Percentiles rank a stretch among this genome's conserved stretches.
Evolutionary conservation across 345 rosid genomes (phyloP).

Genomic region (Viola odorata): DNA sequence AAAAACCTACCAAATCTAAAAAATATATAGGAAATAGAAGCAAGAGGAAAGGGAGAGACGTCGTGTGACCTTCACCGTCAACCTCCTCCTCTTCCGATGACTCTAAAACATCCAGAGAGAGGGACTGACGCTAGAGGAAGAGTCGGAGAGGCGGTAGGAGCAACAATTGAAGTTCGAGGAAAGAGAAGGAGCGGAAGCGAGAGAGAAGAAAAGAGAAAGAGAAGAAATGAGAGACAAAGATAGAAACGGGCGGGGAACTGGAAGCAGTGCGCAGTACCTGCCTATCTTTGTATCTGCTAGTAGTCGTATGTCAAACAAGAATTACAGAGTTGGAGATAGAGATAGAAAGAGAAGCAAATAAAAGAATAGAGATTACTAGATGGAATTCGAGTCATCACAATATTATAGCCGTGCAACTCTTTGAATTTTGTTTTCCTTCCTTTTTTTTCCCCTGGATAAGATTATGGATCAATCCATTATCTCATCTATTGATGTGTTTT

Average conservation of each 20-base stretch:
- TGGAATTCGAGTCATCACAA: too few species aligned
- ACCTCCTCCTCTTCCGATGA: conserved; percentile 38
- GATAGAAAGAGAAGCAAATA: conserved; percentile 42
- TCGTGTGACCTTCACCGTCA: conserved; percentile 30
- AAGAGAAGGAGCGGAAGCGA: conserved; percentile 39
- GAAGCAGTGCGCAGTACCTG: too few species aligned
- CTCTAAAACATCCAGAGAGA: conserved; percentile 42
- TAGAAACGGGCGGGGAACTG: too few species aligned
- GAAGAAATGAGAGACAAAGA: conserved; percentile 31
- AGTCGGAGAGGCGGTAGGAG: conserved; percentile 29
- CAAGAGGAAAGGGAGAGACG: conserved; percentile 37
- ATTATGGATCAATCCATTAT: neutral
- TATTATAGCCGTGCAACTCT: too few species aligned
- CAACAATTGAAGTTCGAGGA: conserved; percentile 38
- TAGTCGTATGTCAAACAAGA: too few species aligned
- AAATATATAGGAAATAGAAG: conserved; percentile 21
- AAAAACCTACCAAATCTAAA: neutral
- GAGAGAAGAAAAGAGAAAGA: conserved; percentile 33
- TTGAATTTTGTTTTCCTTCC: too few species aligned
- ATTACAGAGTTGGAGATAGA: too few species aligned
- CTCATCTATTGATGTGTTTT: neutral
- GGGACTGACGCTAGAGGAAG: conserved; percentile 17
- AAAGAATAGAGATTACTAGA: conserved; percentile 33
- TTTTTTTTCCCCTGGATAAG: too few species aligned
- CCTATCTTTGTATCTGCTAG: too few species aligned